Evolutionary conservation across 176 grass and related monocot species (phyloP), one percentile per base, ranked within the genome.

Genomic region (Carex pumila): DNA sequence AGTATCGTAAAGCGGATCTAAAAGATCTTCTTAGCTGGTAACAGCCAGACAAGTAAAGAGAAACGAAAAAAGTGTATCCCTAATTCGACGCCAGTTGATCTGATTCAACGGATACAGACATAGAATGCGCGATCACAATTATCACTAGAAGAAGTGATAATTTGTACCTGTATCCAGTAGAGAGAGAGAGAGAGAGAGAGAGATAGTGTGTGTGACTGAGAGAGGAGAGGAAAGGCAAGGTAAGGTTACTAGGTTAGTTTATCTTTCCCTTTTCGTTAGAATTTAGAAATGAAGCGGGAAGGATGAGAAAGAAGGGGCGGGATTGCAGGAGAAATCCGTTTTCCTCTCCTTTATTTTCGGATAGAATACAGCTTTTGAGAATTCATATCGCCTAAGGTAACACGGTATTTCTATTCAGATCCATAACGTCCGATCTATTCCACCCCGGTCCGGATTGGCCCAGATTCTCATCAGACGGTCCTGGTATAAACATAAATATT

Each of bases 281-380:
- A 36, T 55, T 60, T 55, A 37, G 76, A 60, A 80, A 34, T 80
- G 50, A 59, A 80, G 76, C 53, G 76, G 76, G 76, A 80, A 60
- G 14, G 22, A 31, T 34, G 53, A 54, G 53, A 80, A 22, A 29
- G 47, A 79, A 79, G 52, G 7, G 76, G 76, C 52, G 76, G 76
- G 76, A 61, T 29, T 32, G 66, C 5, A 60, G 57, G 57, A 60
- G 57, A 60, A 60, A 18, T n/a, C 1, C 57, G 57, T 50, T 50
- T 50, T 10, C 47, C 47, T 50, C 15, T 60, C 57, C 57, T 60
- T 60, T 60, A 19, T n/a, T 60, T 60, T 60, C 57, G 57, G 57
- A 45, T 1, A 9, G 43, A 45, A 45, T 45, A 8, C 43, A 9
- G 7, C 43, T 45, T 9, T 8, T 7, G 7, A 8, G 7, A 60